Conservation (phyloP, 805 yeast species). For the Cyberlindnera lachancei region DNA sequence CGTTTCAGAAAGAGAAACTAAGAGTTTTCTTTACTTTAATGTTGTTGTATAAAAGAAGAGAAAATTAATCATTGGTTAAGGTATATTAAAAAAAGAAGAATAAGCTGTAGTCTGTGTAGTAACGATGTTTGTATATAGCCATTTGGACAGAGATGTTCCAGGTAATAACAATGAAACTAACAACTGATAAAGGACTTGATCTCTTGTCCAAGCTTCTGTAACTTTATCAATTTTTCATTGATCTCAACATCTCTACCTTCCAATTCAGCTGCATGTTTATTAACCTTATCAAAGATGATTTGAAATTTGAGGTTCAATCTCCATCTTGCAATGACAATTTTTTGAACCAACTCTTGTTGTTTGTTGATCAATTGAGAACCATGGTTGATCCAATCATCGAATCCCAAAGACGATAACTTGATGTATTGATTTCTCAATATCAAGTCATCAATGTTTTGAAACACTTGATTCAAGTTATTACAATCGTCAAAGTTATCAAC, state of each 20-base stretch:
- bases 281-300: conserved; percentile 30
- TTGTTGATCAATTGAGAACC: conserved; percentile 28
- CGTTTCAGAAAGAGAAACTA: conserved; percentile 90
- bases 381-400: conserved; percentile 30
- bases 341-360: conserved; percentile 28
- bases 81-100: background rate
- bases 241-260: conserved; percentile 25
- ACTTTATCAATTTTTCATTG: conserved; percentile 27
- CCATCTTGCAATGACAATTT: conserved; percentile 30
- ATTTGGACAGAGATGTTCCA: no score
- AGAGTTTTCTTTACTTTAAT: conserved; percentile 19
- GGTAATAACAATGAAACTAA: conserved; percentile 5
- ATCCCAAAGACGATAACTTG: conserved; percentile 18
- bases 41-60: conserved; percentile 15
- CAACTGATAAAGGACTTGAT: conserved; percentile 27
- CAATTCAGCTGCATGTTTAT: conserved; percentile 28
- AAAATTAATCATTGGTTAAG: conserved; percentile 9
- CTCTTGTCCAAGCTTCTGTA: conserved; percentile 37
- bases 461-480: conserved; percentile 10
- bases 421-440: conserved; percentile 20
- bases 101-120: background rate
- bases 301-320: conserved; percentile 33
- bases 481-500: conserved; percentile 4
- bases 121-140: no score
- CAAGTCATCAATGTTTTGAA: conserved; percentile 15